Evolutionary conservation across 805 yeast species (phyloP), one percentile per base, ranked within the genome.

Genomic region (Torulaspora microellipsoides): DNA sequence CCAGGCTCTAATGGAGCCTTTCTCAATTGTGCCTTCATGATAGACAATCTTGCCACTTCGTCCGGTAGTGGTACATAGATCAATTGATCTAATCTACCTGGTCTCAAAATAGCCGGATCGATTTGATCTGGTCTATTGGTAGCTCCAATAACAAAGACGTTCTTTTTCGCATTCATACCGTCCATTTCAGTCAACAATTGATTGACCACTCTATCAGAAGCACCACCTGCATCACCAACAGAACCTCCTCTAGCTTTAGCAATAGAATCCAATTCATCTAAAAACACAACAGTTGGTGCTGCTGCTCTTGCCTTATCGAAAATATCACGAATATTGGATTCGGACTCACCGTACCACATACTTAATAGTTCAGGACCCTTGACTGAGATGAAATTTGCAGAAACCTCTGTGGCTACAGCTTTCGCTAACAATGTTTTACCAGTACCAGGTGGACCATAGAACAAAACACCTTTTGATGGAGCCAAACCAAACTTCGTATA

Each of bases 401-500:
- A 86, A 31, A 93, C 98, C 69, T 93, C 99, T 38, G 98, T 93
- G 38, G 99, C 99, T 57, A 93, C 98, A 43, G 99, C 99, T 72
- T 93, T 93, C 36, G 99, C 99, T 60, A 93, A 77, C 63, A 93
- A 73, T 3, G 99, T 93, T 74, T 93, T 93, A 89, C 99, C 99
- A 48, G 98, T 93, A 85, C 99, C 99, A 48, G 99, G 99, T 42
- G 99, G 99, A 58, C 99, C 99, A 67, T 85, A 93, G 77, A 93
- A 93, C 66, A 93, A 76, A 55, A 93, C 99, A 74, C 99, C 99
- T 72, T 91, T 90, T 32, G 99, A 83, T 43, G 99, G 99, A 8
- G 98, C 82, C 66, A 93, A 79, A 53, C 99, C 99, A 64, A 93
- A 93, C 74, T 93, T 95, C 69, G 95, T 86, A 72, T 88, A 93